A percentile compares a stretch with the other conserved stretches of the same genome.
phyloP scores from a whole-genome alignment of 2,329 filamentous ascomycete genomes.

The Thielaviopsis musarum region DNA sequence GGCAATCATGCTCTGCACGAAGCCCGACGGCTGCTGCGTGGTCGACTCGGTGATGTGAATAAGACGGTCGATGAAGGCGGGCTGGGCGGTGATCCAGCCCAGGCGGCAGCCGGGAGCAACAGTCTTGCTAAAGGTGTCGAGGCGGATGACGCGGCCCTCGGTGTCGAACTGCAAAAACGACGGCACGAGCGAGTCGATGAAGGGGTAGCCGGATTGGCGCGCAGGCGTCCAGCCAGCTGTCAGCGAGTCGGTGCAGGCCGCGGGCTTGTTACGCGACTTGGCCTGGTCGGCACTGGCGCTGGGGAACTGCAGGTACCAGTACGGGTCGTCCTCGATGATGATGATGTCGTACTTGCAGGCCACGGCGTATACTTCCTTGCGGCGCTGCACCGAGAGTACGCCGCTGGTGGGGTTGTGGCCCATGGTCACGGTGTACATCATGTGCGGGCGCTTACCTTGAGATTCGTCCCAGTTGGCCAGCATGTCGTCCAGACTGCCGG shows the following conservation, averaged over 20 bases:
- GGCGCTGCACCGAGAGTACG: slow-evolving; percentile 53
- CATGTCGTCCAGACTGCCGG: slow-evolving; percentile 60
- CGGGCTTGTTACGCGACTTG: slow-evolving; percentile 26
- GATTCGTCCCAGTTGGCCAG: slow-evolving; percentile 65
- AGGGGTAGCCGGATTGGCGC: slow-evolving; percentile 47
- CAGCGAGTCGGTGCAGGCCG: slow-evolving; percentile 19
- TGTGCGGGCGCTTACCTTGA: slow-evolving; percentile 58
- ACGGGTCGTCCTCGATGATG: slow-evolving; percentile 87
- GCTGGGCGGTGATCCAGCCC: slow-evolving; percentile 81
- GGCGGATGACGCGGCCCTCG: slow-evolving; percentile 72
- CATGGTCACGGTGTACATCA: slow-evolving; percentile 74
- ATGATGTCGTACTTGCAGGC: slow-evolving; percentile 76
- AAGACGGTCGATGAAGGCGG: slow-evolving; percentile 57
- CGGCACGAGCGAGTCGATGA: slow-evolving; percentile 68
- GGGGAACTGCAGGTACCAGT: slow-evolving; percentile 87
- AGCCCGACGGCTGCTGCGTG: slow-evolving; percentile 76
- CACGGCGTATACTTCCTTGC: slow-evolving; percentile 62
- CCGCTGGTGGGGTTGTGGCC: slow-evolving; percentile 81
- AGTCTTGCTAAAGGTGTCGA: slow-evolving; percentile 91
- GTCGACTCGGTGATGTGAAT: slow-evolving; percentile 51
- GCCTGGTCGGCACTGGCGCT: slow-evolving; percentile 41
- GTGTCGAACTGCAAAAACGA: slow-evolving; percentile 69
- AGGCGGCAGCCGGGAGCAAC: slow-evolving; percentile 77
- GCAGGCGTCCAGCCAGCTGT: slow-evolving; percentile 17
- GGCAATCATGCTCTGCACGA: slow-evolving; percentile 70